phyloP scores from a whole-genome alignment of 495 filamentous ascomycete species.

The Parmelia sp. region DNA sequence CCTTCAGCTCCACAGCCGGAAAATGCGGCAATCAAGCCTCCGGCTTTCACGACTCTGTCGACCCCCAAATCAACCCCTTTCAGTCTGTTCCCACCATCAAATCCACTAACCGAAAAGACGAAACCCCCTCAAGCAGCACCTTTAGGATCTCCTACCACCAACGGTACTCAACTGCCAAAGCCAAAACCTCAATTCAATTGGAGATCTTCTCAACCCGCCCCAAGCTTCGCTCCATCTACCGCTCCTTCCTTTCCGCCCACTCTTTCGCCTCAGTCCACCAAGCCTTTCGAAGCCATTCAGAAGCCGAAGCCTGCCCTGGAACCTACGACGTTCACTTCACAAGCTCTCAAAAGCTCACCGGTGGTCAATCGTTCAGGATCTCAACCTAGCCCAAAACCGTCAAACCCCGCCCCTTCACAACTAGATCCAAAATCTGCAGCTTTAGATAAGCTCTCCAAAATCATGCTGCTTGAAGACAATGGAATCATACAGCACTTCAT shows the following conservation, averaged over 20 bases:
- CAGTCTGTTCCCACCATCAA: neutral
- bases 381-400: neutral
- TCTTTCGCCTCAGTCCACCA: neutral
- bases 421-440: constrained; percentile 10
- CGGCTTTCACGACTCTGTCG: neutral
- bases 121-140: neutral
- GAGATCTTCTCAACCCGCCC: neutral
- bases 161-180: neutral
- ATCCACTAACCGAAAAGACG: neutral
- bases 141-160: neutral
- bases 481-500: constrained; percentile 29
- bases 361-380: neutral
- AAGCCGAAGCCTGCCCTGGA: neutral
- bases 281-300: neutral
- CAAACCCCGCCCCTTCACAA: neutral
- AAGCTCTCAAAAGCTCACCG: neutral
- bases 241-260: neutral
- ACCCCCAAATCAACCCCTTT: neutral
- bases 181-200: neutral
- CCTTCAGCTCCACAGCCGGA: neutral
- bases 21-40: neutral
- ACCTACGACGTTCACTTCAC: neutral
- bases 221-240: neutral
- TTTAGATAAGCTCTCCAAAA: constrained; percentile 18
- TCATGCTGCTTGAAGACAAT: constrained; percentile 21